Evolutionary conservation across 257 asterid genomes (phyloP).

Genomic region (Jacaranda mimosifolia): DNA sequence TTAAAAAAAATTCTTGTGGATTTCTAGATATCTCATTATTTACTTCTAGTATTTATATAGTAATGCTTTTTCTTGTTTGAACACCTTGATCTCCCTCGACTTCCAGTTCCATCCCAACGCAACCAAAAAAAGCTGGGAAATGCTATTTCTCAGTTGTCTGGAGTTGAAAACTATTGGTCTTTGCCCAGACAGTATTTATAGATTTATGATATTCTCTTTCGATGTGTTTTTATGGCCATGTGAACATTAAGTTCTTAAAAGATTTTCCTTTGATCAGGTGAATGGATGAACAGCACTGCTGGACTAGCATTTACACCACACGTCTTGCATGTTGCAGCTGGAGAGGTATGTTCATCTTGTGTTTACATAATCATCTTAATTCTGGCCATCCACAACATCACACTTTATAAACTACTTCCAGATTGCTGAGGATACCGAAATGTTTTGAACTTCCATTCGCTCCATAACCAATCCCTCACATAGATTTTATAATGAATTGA

Average conservation of each 20-base stretch:
- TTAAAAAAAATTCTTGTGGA: background rate
- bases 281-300: constrained; percentile 98
- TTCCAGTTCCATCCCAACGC: background rate
- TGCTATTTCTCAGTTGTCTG: constrained; percentile 2
- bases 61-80: background rate
- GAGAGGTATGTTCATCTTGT: constrained; percentile 67
- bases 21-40: constrained; percentile 9
- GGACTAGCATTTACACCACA: constrained; percentile 98
- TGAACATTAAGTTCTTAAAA: background rate
- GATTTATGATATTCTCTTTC: background rate
- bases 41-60: background rate
- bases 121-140: constrained; percentile 9
- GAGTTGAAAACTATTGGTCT: background rate
- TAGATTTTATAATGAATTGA: background rate
- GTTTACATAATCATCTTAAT: background rate
- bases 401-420: too few relatives aligned
- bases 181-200: background rate
- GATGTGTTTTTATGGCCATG: background rate
- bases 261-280: constrained; percentile 60
- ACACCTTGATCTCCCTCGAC: background rate
- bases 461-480: background rate
- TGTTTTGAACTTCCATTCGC: background rate
- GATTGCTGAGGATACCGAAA: too few relatives aligned
- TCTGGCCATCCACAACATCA: background rate
- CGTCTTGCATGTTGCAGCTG: constrained; percentile 67